These are phyloP conservation scores for Phaeosphaeria sp. DNA, from an alignment of 2,329 filamentous ascomycete species.

Conservation along the genomic window DNA sequence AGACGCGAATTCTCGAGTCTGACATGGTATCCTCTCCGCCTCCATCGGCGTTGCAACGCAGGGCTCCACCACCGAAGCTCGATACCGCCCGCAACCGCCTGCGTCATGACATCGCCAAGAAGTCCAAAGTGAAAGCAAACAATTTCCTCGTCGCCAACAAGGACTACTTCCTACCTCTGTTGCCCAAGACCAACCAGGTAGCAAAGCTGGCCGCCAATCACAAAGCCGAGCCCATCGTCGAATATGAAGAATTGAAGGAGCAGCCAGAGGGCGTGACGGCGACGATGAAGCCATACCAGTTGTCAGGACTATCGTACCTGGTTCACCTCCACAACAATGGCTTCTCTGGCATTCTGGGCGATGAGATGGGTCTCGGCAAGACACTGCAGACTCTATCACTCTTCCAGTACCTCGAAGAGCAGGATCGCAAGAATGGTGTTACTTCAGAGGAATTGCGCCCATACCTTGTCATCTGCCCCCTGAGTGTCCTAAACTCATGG, in stretches of 20 bases:
- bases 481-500: conserved; percentile 98
- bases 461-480: conserved; percentile 93
- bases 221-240: conserved; percentile 34
- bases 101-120: conserved; percentile 49
- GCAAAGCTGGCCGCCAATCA: conserved; percentile 42
- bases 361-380: conserved; percentile 99
- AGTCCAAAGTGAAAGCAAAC: conserved; percentile 54
- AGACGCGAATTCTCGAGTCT: conserved; percentile 37
- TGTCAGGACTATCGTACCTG: conserved; percentile 99
- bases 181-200: conserved; percentile 54
- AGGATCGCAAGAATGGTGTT: conserved; percentile 64
- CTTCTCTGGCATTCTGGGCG: conserved; percentile 94
- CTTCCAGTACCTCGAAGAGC: conserved; percentile 94
- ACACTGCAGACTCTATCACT: conserved; percentile 98
- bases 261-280: conserved; percentile 58
- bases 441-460: conserved; percentile 74
- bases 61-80: conserved; percentile 26
- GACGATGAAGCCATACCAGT: conserved; percentile 88
- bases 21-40: conserved; percentile 30
- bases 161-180: conserved; percentile 55
- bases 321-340: conserved; percentile 99
- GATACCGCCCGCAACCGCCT: conserved; percentile 51
- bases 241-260: conserved; percentile 50
- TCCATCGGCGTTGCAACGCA: conserved; percentile 7
- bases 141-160: conserved; percentile 55